A percentile compares a stretch with the other conserved stretches of the same genome.
Conservation (phyloP, 129 eudicot genomes). For the Solidago caesia region DNA sequence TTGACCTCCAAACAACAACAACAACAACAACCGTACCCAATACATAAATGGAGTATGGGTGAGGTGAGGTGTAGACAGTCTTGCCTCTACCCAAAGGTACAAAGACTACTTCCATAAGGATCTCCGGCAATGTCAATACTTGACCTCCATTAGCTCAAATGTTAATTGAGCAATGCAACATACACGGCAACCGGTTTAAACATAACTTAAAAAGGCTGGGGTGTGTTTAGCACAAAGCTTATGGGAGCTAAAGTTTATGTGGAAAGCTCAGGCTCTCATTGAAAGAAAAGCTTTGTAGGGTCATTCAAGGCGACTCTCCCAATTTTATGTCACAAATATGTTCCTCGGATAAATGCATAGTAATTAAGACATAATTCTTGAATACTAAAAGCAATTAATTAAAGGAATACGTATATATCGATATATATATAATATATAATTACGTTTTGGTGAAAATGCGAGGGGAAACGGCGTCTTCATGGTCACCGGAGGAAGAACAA, state of each 20-base stretch:
- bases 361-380: neutral
- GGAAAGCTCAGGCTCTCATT: too few species aligned
- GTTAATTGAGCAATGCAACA: neutral
- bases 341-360: neutral
- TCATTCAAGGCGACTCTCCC: too few species aligned
- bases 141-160: neutral
- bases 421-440: neutral
- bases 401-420: constrained; percentile 7
- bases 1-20: neutral
- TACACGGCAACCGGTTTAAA: constrained; percentile 7
- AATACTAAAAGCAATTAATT: constrained; percentile 11
- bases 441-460: constrained; percentile 39
- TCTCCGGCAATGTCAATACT: neutral
- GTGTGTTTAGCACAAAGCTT: too few species aligned
- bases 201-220: neutral
- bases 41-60: too few species aligned
- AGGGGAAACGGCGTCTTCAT: constrained; percentile 34
- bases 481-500: constrained; percentile 32
- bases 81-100: too few species aligned
- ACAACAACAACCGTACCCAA: too few species aligned
- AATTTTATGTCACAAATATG: too few species aligned
- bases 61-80: too few species aligned
- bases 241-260: too few species aligned
- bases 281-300: too few species aligned
- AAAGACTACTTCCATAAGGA: too few species aligned